A percentile compares a stretch with the other conserved stretches of the same genome.
phyloP scores from a whole-genome alignment of 495 filamentous ascomycete genomes.

The Chaetomium tenue region DNA sequence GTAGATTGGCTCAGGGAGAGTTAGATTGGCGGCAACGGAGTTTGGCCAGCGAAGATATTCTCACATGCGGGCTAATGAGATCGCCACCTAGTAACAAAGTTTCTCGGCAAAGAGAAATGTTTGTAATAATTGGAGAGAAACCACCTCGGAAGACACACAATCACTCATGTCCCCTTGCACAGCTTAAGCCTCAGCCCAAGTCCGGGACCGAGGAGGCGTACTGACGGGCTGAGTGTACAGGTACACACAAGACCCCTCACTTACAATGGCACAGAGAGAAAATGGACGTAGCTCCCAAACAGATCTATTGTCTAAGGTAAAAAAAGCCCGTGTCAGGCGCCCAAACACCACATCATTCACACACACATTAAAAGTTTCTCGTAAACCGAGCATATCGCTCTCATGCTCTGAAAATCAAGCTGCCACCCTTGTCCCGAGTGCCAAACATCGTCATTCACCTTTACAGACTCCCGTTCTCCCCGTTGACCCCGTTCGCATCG shows the following conservation, averaged over 20 bases:
- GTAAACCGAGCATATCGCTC: conserved; percentile 1
- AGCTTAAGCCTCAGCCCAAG: too few species aligned
- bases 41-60: too few species aligned
- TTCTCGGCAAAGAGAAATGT: too few species aligned
- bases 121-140: too few species aligned
- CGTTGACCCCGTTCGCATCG: conserved; percentile 11
- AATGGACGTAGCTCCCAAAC: neutral
- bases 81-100: too few species aligned
- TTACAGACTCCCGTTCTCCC: neutral
- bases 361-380: conserved; percentile 9
- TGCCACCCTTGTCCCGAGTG: neutral
- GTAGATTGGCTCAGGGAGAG: too few species aligned
- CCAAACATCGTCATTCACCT: conserved; percentile 1
- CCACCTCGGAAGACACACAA: too few species aligned
- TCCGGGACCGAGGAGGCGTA: too few species aligned
- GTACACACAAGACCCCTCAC: neutral
- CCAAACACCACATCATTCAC: conserved; percentile 4
- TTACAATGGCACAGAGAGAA: neutral
- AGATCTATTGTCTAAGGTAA: conserved; percentile 7
- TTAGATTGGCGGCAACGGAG: too few species aligned
- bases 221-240: too few species aligned
- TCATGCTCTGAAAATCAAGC: conserved; percentile 1
- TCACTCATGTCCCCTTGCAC: too few species aligned
- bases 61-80: too few species aligned
- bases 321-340: neutral